Percentiles rank a stretch among this genome's conserved stretches.
Conservation (phyloP, 352 stramenopile species). For the Globisporangium cystogenes region DNA sequence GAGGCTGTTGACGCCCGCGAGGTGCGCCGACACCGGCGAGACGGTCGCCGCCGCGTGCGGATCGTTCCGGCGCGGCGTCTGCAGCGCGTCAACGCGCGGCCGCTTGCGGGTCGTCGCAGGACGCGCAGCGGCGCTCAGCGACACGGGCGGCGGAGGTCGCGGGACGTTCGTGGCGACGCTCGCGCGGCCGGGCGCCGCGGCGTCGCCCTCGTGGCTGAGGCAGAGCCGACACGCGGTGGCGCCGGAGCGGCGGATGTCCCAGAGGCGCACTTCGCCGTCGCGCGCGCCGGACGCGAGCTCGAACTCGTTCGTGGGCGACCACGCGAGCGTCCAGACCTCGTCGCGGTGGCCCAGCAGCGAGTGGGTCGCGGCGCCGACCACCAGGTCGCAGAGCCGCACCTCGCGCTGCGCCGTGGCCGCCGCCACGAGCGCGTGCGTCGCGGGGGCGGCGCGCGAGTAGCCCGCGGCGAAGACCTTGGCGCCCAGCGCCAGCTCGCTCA, state of each 20-base stretch:
- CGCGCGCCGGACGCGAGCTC: conserved; percentile 51
- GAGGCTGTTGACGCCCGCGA: conserved; percentile 46
- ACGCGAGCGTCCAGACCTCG: conserved; percentile 72
- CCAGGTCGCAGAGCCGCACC: conserved; percentile 76
- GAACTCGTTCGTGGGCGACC: conserved; percentile 69
- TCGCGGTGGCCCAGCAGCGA: conserved; percentile 73
- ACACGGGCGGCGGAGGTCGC: conserved; percentile 20
- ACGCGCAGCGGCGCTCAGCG: conserved; percentile 16
- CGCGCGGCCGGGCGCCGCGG: conserved; percentile 38
- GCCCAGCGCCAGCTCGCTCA: conserved; percentile 51
- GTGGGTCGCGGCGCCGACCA: conserved; percentile 51
- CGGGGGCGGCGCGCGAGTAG: conserved; percentile 49
- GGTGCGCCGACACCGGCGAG: conserved; percentile 46
- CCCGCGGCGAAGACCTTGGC: conserved; percentile 57
- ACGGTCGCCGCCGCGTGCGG: conserved; percentile 45
- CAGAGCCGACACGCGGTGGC: conserved; percentile 77
- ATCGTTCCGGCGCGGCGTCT: conserved; percentile 23
- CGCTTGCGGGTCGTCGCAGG: conserved; percentile 22
- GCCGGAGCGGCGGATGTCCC: conserved; percentile 84
- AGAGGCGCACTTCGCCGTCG: conserved; percentile 71
- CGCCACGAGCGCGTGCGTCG: conserved; percentile 61
- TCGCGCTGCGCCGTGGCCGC: conserved; percentile 51
- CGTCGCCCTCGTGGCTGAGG: conserved; percentile 65
- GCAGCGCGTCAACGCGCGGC: conserved; percentile 9
- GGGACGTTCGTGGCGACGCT: conserved; percentile 50